phyloP scores from a whole-genome alignment of 768 basidiomycete species.

The Boletus barrowsii region DNA sequence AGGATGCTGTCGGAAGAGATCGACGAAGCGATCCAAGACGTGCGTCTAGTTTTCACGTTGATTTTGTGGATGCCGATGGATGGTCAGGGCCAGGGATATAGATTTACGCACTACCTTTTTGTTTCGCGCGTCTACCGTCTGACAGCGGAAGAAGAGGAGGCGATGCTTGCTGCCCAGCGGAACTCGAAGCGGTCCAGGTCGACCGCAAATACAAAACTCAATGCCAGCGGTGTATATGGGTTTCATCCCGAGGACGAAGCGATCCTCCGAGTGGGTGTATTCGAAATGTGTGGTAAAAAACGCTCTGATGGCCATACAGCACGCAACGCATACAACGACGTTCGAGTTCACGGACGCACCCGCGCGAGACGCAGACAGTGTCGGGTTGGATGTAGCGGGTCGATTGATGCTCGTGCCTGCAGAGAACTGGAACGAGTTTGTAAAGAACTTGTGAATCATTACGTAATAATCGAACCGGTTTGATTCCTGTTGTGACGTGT shows the following conservation, averaged over 20 bases:
- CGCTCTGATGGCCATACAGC: conserved; percentile 4
- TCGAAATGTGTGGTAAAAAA: not conserved
- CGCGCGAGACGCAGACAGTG: conserved; percentile 52
- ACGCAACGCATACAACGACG: conserved; percentile 18
- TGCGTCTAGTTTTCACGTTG: conserved; percentile 31
- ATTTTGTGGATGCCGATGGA: not conserved
- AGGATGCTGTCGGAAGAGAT: conserved; percentile 83
- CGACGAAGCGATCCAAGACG: conserved; percentile 65
- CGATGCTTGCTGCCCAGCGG: conserved; percentile 41
- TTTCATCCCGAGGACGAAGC: conserved; percentile 88
- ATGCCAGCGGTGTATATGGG: conserved; percentile 46
- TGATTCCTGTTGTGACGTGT: not conserved
- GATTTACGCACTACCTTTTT: conserved; percentile 72
- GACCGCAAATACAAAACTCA: not conserved
- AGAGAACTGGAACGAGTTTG: conserved; percentile 39
- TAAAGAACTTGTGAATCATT: conserved; percentile 16
- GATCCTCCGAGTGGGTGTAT: conserved; percentile 52
- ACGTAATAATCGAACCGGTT: not conserved
- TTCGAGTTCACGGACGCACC: conserved; percentile 53
- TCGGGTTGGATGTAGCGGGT: conserved; percentile 69
- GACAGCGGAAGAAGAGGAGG: conserved; percentile 62
- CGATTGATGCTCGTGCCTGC: conserved; percentile 61
- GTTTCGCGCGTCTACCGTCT: conserved; percentile 79
- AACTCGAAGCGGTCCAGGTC: conserved; percentile 38
- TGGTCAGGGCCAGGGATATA: conserved; percentile 54